A percentile compares a stretch with the other conserved stretches of the same genome.
Conservation (phyloP, 495 filamentous ascomycete species). For the Neurospora sp. region DNA sequence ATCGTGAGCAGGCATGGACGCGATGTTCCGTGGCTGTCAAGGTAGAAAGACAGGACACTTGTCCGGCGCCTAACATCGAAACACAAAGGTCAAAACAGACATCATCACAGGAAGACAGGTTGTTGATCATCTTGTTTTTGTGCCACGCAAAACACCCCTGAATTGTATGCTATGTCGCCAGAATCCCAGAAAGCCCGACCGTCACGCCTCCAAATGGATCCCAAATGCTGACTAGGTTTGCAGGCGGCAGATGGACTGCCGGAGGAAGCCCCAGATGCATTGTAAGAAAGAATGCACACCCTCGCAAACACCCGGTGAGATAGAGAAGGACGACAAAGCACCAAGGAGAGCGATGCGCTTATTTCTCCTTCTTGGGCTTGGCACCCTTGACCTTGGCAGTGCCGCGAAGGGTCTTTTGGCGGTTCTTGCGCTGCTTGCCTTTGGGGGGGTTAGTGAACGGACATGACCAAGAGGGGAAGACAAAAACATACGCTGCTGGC, state of each 20-base stretch:
- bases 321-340: constrained; percentile 19
- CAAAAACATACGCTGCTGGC: constrained; percentile 84
- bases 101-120: background rate
- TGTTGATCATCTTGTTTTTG: background rate
- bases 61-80: background rate
- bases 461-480: too few species aligned
- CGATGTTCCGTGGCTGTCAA: background rate
- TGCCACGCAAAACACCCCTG: constrained; percentile 14
- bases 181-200: constrained; percentile 23
- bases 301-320: constrained; percentile 13
- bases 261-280: constrained; percentile 15
- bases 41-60: background rate
- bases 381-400: constrained; percentile 83
- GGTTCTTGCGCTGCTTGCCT: constrained; percentile 99
- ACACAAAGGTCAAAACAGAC: background rate
- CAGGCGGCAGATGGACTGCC: constrained; percentile 14
- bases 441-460: constrained; percentile 14
- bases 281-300: constrained; percentile 24
- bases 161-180: constrained; percentile 28
- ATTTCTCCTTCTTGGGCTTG: constrained; percentile 69
- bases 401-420: constrained; percentile 94
- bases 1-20: too few species aligned
- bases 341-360: constrained; percentile 20
- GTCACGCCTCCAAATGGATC: constrained; percentile 23
- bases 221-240: constrained; percentile 11